Evolutionary conservation across 306 rosid genomes (phyloP).

Genomic region (Styphnolobium japonicum): DNA sequence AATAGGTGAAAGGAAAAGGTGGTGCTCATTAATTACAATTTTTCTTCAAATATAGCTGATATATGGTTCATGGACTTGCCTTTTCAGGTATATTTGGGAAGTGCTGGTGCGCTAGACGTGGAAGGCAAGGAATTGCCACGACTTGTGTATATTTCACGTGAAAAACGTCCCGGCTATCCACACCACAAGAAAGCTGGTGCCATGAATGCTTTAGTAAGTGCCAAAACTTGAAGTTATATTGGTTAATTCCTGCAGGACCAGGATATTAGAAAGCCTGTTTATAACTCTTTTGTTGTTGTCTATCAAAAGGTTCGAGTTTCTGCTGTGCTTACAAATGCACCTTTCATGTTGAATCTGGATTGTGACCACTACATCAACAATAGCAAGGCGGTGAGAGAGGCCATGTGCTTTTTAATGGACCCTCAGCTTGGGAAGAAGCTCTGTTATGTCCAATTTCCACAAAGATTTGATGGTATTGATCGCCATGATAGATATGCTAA

Average conservation of each 20-base stretch:
- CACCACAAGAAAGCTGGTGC: constrained; percentile 98
- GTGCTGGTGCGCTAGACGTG: constrained; percentile 56
- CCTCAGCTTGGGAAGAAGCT: constrained; percentile 68
- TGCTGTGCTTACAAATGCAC: constrained; percentile 84
- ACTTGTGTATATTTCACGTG: constrained; percentile 85
- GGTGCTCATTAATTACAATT: background rate
- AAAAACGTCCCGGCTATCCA: constrained; percentile 84
- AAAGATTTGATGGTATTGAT: constrained; percentile 93
- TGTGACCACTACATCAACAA: constrained; percentile 87
- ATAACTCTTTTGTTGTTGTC: constrained; percentile 13
- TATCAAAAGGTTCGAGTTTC: constrained; percentile 55
- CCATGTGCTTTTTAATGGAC: constrained; percentile 96
- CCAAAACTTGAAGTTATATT: constrained; percentile 3
- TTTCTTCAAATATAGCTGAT: background rate
- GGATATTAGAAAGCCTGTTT: background rate
- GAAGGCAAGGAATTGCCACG: constrained; percentile 75
- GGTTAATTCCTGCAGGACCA: background rate
- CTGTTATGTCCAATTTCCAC: constrained; percentile 94
- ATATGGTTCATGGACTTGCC: constrained; percentile 1
- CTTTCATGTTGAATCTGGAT: constrained; percentile 88
- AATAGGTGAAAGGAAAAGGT: background rate
- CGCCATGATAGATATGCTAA: constrained; percentile 92
- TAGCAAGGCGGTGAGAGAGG: constrained; percentile 88
- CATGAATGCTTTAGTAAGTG: constrained; percentile 84
- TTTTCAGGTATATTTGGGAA: constrained; percentile 51